phyloP scores from a whole-genome alignment of 225 moss, liverwort and hornwort genomes.

The Marchantia polymorpha region DNA sequence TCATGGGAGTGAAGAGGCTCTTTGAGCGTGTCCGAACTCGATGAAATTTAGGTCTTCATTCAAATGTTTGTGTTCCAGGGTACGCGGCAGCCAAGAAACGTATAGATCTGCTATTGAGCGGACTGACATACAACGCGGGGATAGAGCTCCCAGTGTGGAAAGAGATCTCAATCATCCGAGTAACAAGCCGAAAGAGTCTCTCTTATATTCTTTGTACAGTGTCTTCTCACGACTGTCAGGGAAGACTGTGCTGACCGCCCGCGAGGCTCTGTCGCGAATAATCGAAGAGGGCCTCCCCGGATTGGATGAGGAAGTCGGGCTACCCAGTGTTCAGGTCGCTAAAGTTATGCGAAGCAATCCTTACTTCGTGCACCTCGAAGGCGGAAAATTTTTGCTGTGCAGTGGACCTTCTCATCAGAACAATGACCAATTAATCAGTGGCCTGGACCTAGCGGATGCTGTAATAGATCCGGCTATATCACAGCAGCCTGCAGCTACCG shows the following conservation, averaged over 20 bases:
- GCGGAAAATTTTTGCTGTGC: conserved; percentile 76
- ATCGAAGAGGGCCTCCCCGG: conserved; percentile 77
- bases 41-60: conserved; percentile 6
- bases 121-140: background rate
- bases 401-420: conserved; percentile 51
- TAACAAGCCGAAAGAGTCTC: conserved; percentile 44
- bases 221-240: conserved; percentile 55
- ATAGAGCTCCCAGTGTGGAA: background rate
- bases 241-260: conserved; percentile 61
- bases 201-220: conserved; percentile 42
- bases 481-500: background rate
- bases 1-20: background rate
- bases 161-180: conserved; percentile 43
- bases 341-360: conserved; percentile 66
- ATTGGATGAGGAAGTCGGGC: conserved; percentile 56
- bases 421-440: conserved; percentile 30
- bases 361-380: conserved; percentile 71
- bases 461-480: conserved; percentile 1
- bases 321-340: conserved; percentile 76
- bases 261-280: conserved; percentile 74
- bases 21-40: background rate
- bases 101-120: background rate
- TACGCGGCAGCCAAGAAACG: conserved; percentile 17
- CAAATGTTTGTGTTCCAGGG: conserved; percentile 15
- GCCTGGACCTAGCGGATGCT: conserved; percentile 13